These are phyloP conservation scores for Limonium bicolor DNA, from an alignment of 148 eudicot genomes.

Conservation along the genomic window DNA sequence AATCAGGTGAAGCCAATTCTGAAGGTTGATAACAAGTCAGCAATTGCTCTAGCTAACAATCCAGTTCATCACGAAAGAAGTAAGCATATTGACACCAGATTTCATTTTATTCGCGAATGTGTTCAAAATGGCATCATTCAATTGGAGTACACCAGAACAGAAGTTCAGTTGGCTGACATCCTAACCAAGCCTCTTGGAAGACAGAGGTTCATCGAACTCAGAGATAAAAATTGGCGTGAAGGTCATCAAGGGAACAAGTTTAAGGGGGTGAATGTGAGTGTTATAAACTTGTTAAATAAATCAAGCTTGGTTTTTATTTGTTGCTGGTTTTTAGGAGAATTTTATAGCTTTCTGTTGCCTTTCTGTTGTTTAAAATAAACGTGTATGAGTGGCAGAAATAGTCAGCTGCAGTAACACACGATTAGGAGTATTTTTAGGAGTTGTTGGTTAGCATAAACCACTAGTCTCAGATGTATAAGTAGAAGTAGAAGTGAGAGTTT, in stretches of 20 bases:
- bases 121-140: not conserved
- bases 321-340: too few relatives aligned
- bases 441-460: too few relatives aligned
- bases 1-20: not conserved
- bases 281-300: not conserved
- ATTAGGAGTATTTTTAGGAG: too few relatives aligned
- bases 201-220: not conserved
- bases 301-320: too few relatives aligned
- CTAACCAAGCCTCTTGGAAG: not conserved
- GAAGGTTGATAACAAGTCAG: not conserved
- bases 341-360: too few relatives aligned
- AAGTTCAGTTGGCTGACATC: not conserved
- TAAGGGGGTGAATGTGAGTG: constrained; percentile 7
- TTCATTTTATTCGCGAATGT: constrained; percentile 1
- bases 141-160: not conserved
- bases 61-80: not conserved
- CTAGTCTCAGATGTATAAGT: too few relatives aligned
- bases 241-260: constrained; percentile 3
- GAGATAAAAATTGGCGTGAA: constrained; percentile 1
- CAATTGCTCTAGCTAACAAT: not conserved
- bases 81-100: not conserved
- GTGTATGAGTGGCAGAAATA: too few relatives aligned
- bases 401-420: too few relatives aligned
- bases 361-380: too few relatives aligned
- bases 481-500: too few relatives aligned